Conservation (phyloP, 257 asterid genomes). For the Cynanchum wilfordii region DNA sequence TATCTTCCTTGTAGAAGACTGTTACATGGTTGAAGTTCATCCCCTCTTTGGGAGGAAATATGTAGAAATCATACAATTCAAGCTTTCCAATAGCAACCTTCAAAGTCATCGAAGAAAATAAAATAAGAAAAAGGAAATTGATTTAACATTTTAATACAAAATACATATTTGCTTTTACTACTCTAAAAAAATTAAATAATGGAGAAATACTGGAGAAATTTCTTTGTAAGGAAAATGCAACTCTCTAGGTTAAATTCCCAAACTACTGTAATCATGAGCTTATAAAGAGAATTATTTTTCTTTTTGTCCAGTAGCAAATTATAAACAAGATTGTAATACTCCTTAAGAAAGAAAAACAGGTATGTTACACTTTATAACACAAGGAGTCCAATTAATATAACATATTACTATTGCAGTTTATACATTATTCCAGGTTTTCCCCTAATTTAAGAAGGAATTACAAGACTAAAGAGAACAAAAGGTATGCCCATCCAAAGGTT, state of each 20-base stretch:
- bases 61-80: conserved; percentile 38
- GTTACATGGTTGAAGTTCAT: conserved; percentile 24
- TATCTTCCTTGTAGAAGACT: conserved; percentile 32
- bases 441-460: background rate
- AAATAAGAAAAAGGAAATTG: background rate
- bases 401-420: background rate
- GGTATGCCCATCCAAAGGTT: background rate
- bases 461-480: background rate
- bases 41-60: conserved; percentile 41
- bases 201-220: background rate
- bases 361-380: background rate
- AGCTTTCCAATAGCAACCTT: conserved; percentile 57
- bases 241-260: background rate
- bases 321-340: background rate
- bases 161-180: background rate
- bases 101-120: conserved; percentile 19
- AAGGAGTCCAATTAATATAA: background rate
- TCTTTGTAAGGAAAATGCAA: background rate
- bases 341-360: background rate
- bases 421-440: background rate
- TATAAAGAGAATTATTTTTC: background rate
- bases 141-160: background rate
- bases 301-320: background rate
- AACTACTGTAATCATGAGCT: background rate
- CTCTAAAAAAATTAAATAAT: background rate